Evolutionary conservation across 805 yeast species (phyloP), one percentile per base, ranked within the genome.

Genomic region (Monosporozyma siamensis): DNA sequence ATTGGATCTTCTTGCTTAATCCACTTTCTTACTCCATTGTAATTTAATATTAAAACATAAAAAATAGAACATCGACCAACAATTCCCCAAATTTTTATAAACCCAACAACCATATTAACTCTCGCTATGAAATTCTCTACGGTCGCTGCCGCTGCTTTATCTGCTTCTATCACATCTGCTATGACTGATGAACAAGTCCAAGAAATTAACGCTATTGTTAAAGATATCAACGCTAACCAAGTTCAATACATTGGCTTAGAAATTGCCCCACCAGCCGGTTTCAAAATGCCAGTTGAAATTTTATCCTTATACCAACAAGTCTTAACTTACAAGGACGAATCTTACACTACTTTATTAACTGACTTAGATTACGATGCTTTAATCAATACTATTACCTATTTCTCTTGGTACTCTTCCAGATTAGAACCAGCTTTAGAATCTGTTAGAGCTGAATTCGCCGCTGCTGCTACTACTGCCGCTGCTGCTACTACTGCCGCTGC

Each of bases 391-490:
- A 52, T 62, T 25, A 53, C 62, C 23, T 56, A 53, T 26, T 50
- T 63, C 34, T 63, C 65, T 48, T 63, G 66, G 66, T 63, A 57
- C 45, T 48, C 56, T 25, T 32, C 49, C 15, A 56, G 62, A 49
- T 41, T 58, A 22, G 47, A 39, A 30, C 47, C 57, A 7, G 50
- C 43, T 36, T 35, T 51, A 11, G 42, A 38, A 17, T 39, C 50
- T 10, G 37, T 42, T 17, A 27, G 39, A 35, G 36, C 43, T 18
- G 23, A 40, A 21, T 34, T 45, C 24, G 20, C 39, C 24, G 35
- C 44, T 17, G 34, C 45, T 25, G 26, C 40, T 7, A 9, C 44
- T 25, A 20, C 49, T 22, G 25, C 43, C 15, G 10, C 40, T 31
- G 23, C 44, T 17, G n/a, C n/a, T n/a, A n/a, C n/a, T n/a, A n/a